Conservation (phyloP, 2,329 filamentous ascomycete species). For the Gaeumannomyces tritici region DNA sequence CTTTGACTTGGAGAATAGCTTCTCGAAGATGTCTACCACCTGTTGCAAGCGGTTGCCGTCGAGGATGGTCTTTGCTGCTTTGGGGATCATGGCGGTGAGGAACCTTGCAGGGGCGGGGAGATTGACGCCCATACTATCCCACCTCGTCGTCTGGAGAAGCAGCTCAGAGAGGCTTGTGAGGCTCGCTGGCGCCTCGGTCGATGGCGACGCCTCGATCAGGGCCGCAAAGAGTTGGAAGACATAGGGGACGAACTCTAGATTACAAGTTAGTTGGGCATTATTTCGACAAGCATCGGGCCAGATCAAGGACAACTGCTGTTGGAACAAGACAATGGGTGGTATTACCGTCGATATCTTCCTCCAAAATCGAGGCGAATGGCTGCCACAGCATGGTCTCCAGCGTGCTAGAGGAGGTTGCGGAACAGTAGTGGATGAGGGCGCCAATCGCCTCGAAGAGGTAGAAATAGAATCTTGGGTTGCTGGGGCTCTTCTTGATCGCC, state of each 20-base stretch:
- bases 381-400: constrained; percentile 75
- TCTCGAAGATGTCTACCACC: constrained; percentile 93
- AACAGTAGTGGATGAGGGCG: constrained; percentile 69
- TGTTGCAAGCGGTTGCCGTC: constrained; percentile 75
- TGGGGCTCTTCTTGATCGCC: constrained; percentile 88
- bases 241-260: constrained; percentile 82
- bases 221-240: constrained; percentile 93
- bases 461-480: constrained; percentile 97
- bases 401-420: constrained; percentile 55
- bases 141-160: constrained; percentile 71
- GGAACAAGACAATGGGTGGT: neutral
- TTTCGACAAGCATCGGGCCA: neutral
- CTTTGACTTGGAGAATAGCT: constrained; percentile 48
- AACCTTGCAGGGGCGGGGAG: constrained; percentile 84
- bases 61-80: constrained; percentile 62
- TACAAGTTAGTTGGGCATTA: neutral
- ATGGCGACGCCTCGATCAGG: constrained; percentile 76
- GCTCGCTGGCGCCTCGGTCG: constrained; percentile 66
- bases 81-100: constrained; percentile 73
- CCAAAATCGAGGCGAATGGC: constrained; percentile 72
- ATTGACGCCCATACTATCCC: constrained; percentile 80
- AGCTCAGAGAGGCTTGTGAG: constrained; percentile 73
- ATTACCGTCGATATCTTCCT: constrained; percentile 68
- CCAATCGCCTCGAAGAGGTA: constrained; percentile 95
- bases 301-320: neutral